A percentile compares a stretch with the other conserved stretches of the same genome.
Conservation (phyloP, 345 rosid species). For the Brassica incana region DNA sequence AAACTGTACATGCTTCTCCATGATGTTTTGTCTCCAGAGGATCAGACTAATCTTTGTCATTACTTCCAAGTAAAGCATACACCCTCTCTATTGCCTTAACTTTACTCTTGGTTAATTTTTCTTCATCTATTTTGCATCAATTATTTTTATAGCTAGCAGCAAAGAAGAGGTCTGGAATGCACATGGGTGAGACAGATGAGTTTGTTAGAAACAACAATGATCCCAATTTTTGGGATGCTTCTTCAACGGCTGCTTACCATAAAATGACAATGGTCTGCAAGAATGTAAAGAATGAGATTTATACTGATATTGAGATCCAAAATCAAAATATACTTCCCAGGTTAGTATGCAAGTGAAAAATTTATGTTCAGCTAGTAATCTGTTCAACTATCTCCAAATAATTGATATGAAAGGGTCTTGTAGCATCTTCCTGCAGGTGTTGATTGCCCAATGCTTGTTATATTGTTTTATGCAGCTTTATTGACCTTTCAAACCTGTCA, state of each 20-base stretch:
- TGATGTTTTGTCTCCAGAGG: conserved; percentile 87
- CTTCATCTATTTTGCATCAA: conserved; percentile 5
- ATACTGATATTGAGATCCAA: conserved; percentile 91
- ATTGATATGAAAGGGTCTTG: not conserved
- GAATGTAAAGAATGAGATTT: conserved; percentile 81
- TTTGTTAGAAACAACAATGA: conserved; percentile 62
- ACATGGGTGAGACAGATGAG: conserved; percentile 89
- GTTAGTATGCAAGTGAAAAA: conserved; percentile 41
- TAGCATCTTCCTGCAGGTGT: not conserved
- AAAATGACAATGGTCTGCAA: conserved; percentile 78
- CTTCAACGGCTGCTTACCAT: conserved; percentile 80
- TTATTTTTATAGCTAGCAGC: conserved; percentile 62
- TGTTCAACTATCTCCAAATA: not conserved
- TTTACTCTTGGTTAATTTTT: conserved; percentile 21
- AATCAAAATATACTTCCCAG: conserved; percentile 88
- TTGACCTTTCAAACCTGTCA: conserved; percentile 87
- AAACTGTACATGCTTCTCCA: conserved; percentile 87
- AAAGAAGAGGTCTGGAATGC: conserved; percentile 81
- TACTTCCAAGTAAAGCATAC: conserved; percentile 76
- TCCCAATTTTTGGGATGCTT: conserved; percentile 57
- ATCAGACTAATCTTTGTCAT: conserved; percentile 75
- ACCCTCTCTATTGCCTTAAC: not conserved
- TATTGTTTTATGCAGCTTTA: conserved; percentile 61
- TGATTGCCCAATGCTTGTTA: conserved; percentile 26
- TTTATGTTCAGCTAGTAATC: not conserved